Base-by-base conservation (phyloP, 495 filamentous ascomycete genomes). In the Lasiosphaeria miniovina region DNA sequence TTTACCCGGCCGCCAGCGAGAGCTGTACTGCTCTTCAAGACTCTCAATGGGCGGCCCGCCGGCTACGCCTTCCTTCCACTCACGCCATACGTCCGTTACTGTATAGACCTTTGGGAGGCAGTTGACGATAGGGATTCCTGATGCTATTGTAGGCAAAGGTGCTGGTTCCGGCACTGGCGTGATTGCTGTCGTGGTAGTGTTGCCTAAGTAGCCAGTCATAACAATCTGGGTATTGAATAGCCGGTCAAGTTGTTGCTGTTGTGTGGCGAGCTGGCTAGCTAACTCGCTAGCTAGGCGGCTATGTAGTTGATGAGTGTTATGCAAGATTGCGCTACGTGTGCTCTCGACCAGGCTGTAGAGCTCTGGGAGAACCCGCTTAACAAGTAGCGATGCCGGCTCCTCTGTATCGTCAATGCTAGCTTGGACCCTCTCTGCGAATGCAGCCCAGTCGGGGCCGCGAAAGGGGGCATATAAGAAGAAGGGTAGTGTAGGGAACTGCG, bases 401-500 rank as follows among this genome's bases (percentile, higher is more conserved):
- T 52, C 49, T 33, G n/a, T 7, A 52, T 52, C 31, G 6, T 52
- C 31, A 33, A 52, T 33, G 6, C 49, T 52, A 33, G 49, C 49
- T 35, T 52, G 49, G 4, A 52, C 49, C 12, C 49, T 52, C 17
- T 32, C 34, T 33, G 49, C 49, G 34, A 52, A 52, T 52, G 31
- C 31, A 35, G 49, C 49, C 49, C 49, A 52, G 9, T 52, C 31
- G 34, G 49, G 49, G 49, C 49, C n/a, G 49, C 49, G 31, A 34
- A 52, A 52, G 31, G 49, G 49, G 32, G 49, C 49, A 52, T 52
- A 52, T 52, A 31, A 52, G 32, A 52, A 52, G 49, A 52, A 52
- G 31, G 49, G n/a, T 34, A 52, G 32, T 52, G 17, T 33, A 33
- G 31, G 49, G 49, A 52, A 52, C 32, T 52, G 49, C 31, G 49